Evolutionary conservation across 108 stramenopile species (phyloP).

Genomic region (Fragilariopsis cylindrus): DNA sequence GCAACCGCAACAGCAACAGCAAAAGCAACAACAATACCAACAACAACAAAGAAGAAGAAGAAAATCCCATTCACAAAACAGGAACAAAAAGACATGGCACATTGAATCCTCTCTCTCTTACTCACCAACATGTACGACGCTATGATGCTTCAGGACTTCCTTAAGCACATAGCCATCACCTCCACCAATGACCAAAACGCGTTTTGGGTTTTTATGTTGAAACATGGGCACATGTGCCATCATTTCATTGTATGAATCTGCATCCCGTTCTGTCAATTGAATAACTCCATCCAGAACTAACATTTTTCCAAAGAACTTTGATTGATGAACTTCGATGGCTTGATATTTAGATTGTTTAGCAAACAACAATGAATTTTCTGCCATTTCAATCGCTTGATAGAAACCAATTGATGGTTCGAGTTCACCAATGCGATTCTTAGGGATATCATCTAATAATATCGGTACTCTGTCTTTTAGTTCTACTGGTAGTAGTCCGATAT

Average conservation of each 20-base stretch:
- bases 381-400: constrained; percentile 45
- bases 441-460: background rate
- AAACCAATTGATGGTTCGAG: constrained; percentile 41
- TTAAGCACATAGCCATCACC: constrained; percentile 68
- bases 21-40: background rate
- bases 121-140: constrained; percentile 3
- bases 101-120: background rate
- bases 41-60: constrained; percentile 4
- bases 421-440: constrained; percentile 39
- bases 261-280: constrained; percentile 79
- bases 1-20: constrained; percentile 25
- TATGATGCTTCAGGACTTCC: constrained; percentile 27
- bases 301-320: constrained; percentile 67
- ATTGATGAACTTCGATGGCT: constrained; percentile 61
- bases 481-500: too few species aligned
- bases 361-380: constrained; percentile 47
- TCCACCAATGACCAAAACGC: constrained; percentile 72
- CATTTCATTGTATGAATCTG: constrained; percentile 86
- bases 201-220: constrained; percentile 57
- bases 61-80: background rate
- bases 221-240: constrained; percentile 82
- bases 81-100: background rate
- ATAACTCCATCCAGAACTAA: constrained; percentile 68
- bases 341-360: constrained; percentile 59
- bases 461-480: background rate